Evolutionary conservation across 2,329 filamentous ascomycete genomes (phyloP), one percentile per base, ranked within the genome.

Genomic region (Diplocarpon rosae): DNA sequence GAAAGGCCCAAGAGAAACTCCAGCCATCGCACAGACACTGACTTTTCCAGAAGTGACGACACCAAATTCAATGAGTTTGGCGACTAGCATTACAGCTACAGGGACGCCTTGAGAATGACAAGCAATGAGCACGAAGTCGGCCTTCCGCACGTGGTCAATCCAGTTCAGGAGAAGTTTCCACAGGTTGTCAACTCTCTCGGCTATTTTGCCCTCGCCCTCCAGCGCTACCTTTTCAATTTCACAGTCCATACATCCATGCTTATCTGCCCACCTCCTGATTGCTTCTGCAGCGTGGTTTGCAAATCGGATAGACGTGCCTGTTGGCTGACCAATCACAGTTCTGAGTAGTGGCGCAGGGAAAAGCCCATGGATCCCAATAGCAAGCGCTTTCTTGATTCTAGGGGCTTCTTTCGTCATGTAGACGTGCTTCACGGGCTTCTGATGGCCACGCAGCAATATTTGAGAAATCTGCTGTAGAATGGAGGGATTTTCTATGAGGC

Each of bases 31-130:
- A 59, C 92, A 95, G 10, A 98, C 75, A 2, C 90, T 89, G 37
- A 98, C 81, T 42, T 80, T 80, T 5, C 83, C 75, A 33, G 76
- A 75, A 12, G 78, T 80, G 27, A 96, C 75, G 53, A 92, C 85
- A 1, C 89, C 89, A 47, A 95, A 80, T 42, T 92, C 83, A 43
- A 98, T 89, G 34, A 98, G 71, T 63, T 95, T 95, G 5, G 89
- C 87, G 5, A 96, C 72, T 3, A 98, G 71, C 80, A 95, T 95
- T 48, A 95, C 75, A 5, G 85, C 83, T 0, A 98, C 92, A 0
- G 92, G 92, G 0, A 96, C 92, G 16, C 92, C 92, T 63, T 98
- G 92, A 2, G 87, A 94, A 63, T 98, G 92, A 48, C 88, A 95
- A 2, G 87, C 87, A n/a, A 98, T 69, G 32, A 98, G 65, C 34